Evolutionary conservation across 805 yeast species (phyloP), one percentile per base, ranked within the genome.

Genomic region (Wickerhamomyces hampshirensis): DNA sequence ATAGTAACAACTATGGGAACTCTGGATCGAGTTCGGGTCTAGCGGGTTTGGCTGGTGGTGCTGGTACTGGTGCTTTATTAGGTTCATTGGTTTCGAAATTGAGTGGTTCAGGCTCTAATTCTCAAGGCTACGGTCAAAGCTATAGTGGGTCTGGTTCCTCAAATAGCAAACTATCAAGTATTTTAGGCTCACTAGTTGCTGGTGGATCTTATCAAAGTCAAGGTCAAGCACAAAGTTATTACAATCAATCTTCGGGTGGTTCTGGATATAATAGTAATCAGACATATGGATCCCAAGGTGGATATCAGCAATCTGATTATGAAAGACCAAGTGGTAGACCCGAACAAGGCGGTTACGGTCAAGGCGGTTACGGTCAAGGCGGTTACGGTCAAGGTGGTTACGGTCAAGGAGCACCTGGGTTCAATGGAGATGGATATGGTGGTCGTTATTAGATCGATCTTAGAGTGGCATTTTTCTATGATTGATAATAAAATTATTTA

Each of bases 41-140:
- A n/a, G 18, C 40, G n/a, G 17, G 42, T 6, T 18, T 43, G 5
- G 40, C 47, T 13, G 34, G 31, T 21, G 31, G 31, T 30, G 38
- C 31, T 16, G 33, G 35, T 6, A 18, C 31, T 12, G 33, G 36
- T 24, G 21, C 33, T 10, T 28, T 33, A 30, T 27, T 36, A 18
- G 30, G 33, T 9, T 16, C 24, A 19, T 31, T 28, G 11, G 28
- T 30, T 18, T 13, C 24, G 17, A 21, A 4, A 9, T 18, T 15
- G 12, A 18, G 34, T 23, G 21, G 23, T 31, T 28, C 15, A 17
- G 33, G 26, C 3, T 5, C 26, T 15, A 28, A 29, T 18, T 30
- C 28, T 15, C 31, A 23, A 18, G 33, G 34, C 26, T 31, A 34
- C n/a, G 31, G 30, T 9, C 38, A 26, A 18, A 19, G 26, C n/a